Evolutionary conservation across 495 filamentous ascomycete species (phyloP).

Genomic region (Penicillium cataractarum): DNA sequence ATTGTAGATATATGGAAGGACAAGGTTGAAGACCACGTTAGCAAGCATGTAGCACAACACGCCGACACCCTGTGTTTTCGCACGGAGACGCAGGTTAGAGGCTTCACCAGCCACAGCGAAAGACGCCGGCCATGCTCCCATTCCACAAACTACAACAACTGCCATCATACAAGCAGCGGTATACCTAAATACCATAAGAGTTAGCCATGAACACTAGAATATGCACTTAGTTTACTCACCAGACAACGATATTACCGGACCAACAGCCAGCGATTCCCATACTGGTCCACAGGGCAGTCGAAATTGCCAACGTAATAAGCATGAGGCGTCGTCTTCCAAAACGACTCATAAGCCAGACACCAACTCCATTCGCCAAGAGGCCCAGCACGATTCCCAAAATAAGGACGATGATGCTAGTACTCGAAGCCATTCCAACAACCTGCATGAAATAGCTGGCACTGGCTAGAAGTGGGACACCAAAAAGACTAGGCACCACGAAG

Average conservation of each 20-base stretch:
- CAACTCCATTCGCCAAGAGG: conserved; percentile 31
- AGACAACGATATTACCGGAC: conserved; percentile 26
- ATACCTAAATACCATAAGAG: conserved; percentile 24
- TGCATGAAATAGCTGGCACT: conserved; percentile 42
- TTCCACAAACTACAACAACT: conserved; percentile 22
- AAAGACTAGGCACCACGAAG: conserved; percentile 29
- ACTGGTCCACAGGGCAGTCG: conserved; percentile 31
- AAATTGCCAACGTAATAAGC: conserved; percentile 21
- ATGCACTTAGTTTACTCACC: conserved; percentile 25
- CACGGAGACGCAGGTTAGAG: conserved; percentile 28
- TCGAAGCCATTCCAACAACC: conserved; percentile 34
- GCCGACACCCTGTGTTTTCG: conserved; percentile 27
- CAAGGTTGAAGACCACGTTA: conserved; percentile 23
- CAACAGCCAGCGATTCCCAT: conserved; percentile 41
- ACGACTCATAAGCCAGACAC: conserved; percentile 31
- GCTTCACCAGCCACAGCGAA: conserved; percentile 12
- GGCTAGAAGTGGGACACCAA: conserved; percentile 34
- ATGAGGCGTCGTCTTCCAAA: conserved; percentile 32
- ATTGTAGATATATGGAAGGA: conserved; percentile 33
- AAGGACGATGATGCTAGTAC: conserved; percentile 32
- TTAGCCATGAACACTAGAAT: not conserved
- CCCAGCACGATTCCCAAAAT: conserved; percentile 34
- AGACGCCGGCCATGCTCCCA: conserved; percentile 14
- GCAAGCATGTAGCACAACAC: conserved; percentile 25
- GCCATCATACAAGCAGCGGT: conserved; percentile 31